Conservation (phyloP, 2,329 filamentous ascomycete species). For the Cryphonectria carpinicola region DNA sequence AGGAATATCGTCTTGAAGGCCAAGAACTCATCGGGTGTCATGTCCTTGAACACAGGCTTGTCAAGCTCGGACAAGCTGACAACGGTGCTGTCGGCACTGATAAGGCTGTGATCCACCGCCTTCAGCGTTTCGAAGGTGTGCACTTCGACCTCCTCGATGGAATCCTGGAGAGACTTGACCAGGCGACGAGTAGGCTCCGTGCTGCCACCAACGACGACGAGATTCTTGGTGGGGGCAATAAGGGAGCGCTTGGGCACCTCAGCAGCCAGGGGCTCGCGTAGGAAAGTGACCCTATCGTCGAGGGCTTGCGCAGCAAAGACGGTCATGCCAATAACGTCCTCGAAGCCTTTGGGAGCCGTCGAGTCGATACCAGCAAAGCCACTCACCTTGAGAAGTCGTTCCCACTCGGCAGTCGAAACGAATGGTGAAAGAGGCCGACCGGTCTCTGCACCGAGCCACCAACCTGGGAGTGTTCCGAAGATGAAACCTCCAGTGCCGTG, state of each 20-base stretch:
- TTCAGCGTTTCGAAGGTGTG: not conserved
- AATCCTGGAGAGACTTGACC: not conserved
- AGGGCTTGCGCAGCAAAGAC: conserved; percentile 19
- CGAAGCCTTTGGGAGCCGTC: not conserved
- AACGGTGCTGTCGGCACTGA: conserved; percentile 23
- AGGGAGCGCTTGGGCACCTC: not conserved
- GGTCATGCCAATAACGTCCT: not conserved
- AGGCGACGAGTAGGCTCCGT: not conserved
- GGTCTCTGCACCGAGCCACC: conserved; percentile 19
- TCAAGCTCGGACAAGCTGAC: conserved; percentile 35
- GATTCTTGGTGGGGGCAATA: not conserved
- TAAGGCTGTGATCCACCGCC: not conserved
- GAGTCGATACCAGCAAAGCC: conserved; percentile 20
- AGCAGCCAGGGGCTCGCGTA: conserved; percentile 12
- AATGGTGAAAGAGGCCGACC: conserved; percentile 16
- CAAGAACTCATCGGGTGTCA: conserved; percentile 26
- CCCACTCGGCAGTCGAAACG: conserved; percentile 5
- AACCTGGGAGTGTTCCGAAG: conserved; percentile 23
- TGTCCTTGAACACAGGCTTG: conserved; percentile 33
- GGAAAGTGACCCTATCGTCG: not conserved
- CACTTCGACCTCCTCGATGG: not conserved
- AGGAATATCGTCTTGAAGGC: conserved; percentile 31
- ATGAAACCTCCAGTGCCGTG: conserved; percentile 1
- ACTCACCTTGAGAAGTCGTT: not conserved
- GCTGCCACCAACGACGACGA: conserved; percentile 3